These are phyloP conservation scores for Cordyceps farinosa DNA, from an alignment of 2,329 filamentous ascomycete genomes.

Conservation along the genomic window DNA sequence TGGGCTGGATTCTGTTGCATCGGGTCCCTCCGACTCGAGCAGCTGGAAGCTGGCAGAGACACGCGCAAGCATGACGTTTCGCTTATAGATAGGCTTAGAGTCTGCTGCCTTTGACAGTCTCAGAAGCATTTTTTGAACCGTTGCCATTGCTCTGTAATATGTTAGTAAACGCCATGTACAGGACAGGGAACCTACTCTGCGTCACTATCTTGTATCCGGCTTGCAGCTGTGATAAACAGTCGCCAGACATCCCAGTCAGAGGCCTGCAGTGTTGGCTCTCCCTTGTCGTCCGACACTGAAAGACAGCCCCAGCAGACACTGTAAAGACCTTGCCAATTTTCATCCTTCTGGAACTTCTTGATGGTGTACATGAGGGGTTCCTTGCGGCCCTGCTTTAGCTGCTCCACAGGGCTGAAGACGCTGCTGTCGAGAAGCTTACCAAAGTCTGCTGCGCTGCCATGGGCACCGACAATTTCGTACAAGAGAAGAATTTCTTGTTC, in stretches of 20 bases:
- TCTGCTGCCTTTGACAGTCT: slow-evolving; percentile 28
- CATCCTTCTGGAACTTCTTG: slow-evolving; percentile 33
- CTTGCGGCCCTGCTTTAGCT: slow-evolving; percentile 46
- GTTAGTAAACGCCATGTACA: slow-evolving; percentile 19
- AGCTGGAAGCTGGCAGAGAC: slow-evolving; percentile 37
- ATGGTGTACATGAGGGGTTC: slow-evolving; percentile 43
- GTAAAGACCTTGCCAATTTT: slow-evolving; percentile 42
- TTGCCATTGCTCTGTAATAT: slow-evolving; percentile 25
- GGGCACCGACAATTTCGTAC: slow-evolving; percentile 44
- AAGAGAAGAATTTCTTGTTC: slow-evolving; percentile 51
- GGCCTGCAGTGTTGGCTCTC: slow-evolving; percentile 39
- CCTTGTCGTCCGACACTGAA: slow-evolving; percentile 34
- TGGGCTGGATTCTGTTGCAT: slow-evolving; percentile 27
- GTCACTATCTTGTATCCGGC: slow-evolving; percentile 29
- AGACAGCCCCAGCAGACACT: slow-evolving; percentile 44
- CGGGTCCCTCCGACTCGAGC: slow-evolving; percentile 27
- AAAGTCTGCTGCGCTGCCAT: slow-evolving; percentile 41
- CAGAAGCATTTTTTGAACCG: slow-evolving; percentile 31
- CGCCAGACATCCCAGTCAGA: slow-evolving; percentile 43
- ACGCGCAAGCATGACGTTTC: slow-evolving; percentile 38
- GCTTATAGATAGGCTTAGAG: slow-evolving; percentile 37
- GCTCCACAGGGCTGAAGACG: slow-evolving; percentile 39
- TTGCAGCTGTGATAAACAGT: slow-evolving; percentile 38
- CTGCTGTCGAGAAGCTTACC: slow-evolving; percentile 37
- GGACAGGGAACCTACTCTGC: slow-evolving; percentile 29